Evolutionary conservation across 441 rosid species (phyloP).

Genomic region (Brassica hybrid): DNA sequence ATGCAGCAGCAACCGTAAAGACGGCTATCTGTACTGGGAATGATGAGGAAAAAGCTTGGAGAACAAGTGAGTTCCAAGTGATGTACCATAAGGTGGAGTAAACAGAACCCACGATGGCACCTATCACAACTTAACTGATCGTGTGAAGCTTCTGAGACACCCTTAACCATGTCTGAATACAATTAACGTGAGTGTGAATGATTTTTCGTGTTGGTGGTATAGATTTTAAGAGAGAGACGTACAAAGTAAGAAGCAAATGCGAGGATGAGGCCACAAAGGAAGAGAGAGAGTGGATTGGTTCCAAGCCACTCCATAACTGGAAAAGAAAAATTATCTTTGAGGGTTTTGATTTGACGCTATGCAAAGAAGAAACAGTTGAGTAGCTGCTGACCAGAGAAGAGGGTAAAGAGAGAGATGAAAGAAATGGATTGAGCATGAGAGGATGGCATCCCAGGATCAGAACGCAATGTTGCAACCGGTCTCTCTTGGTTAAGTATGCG

Average conservation of each 20-base stretch:
- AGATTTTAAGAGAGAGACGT: neutral
- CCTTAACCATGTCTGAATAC: conserved; percentile 79
- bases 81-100: conserved; percentile 70
- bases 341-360: neutral
- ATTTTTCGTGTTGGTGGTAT: neutral
- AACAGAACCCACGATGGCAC: conserved; percentile 64
- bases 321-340: neutral
- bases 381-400: conserved; percentile 45
- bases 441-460: conserved; percentile 99
- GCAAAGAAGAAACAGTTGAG: neutral
- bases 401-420: conserved; percentile 52
- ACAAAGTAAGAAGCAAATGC: too few relatives aligned
- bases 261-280: too few relatives aligned
- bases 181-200: neutral
- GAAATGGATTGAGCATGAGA: conserved; percentile 90
- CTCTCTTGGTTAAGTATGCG: conserved; percentile 75
- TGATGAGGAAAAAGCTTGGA: conserved; percentile 60
- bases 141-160: conserved; percentile 86
- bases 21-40: conserved; percentile 52
- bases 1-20: conserved; percentile 50
- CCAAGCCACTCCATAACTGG: conserved; percentile 71
- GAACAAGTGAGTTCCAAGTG: conserved; percentile 60
- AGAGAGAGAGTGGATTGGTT: conserved; percentile 34
- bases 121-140: conserved; percentile 69
- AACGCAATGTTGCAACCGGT: conserved; percentile 63